These are phyloP conservation scores for Lactifluus subvellereus DNA, from an alignment of 768 basidiomycete genomes.

Conservation along the genomic window DNA sequence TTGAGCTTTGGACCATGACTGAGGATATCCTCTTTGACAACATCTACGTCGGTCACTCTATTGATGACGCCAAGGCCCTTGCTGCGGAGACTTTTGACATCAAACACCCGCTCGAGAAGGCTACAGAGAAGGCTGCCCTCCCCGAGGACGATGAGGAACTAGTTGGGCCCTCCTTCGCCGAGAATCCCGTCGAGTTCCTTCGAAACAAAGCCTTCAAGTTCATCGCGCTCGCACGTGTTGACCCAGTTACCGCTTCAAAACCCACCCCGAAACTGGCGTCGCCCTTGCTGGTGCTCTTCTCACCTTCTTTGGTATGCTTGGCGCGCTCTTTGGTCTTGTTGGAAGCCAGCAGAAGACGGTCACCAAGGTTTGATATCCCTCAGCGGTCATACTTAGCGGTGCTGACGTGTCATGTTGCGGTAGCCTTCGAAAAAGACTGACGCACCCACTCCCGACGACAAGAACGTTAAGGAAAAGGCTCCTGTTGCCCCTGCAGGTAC, in stretches of 20 bases:
- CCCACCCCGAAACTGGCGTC: slow-evolving; percentile 82
- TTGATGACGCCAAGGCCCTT: slow-evolving; percentile 75
- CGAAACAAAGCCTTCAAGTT: slow-evolving; percentile 75
- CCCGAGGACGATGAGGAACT: slow-evolving; percentile 40
- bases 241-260: slow-evolving; percentile 82
- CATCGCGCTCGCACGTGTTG: slow-evolving; percentile 65
- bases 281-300: slow-evolving; percentile 68
- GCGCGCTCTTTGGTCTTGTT: slow-evolving; percentile 70
- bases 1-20: slow-evolving; percentile 99
- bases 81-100: slow-evolving; percentile 86
- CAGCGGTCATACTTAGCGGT: neutral
- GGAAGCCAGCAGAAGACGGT: slow-evolving; percentile 67
- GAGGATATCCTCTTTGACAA: slow-evolving; percentile 91
- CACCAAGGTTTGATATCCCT: slow-evolving; percentile 49
- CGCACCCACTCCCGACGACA: slow-evolving; percentile 54
- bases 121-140: slow-evolving; percentile 44
- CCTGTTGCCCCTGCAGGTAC: slow-evolving; percentile 72
- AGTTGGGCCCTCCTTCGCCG: slow-evolving; percentile 48
- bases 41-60: slow-evolving; percentile 89
- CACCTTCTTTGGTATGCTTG: slow-evolving; percentile 82
- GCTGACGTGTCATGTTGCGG: slow-evolving; percentile 12
- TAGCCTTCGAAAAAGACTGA: slow-evolving; percentile 78
- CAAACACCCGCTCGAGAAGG: slow-evolving; percentile 81
- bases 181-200: slow-evolving; percentile 75
- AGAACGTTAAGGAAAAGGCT: slow-evolving; percentile 53